Conservation (phyloP, 2,329 filamentous ascomycete species). For the Calonectria crousiana region DNA sequence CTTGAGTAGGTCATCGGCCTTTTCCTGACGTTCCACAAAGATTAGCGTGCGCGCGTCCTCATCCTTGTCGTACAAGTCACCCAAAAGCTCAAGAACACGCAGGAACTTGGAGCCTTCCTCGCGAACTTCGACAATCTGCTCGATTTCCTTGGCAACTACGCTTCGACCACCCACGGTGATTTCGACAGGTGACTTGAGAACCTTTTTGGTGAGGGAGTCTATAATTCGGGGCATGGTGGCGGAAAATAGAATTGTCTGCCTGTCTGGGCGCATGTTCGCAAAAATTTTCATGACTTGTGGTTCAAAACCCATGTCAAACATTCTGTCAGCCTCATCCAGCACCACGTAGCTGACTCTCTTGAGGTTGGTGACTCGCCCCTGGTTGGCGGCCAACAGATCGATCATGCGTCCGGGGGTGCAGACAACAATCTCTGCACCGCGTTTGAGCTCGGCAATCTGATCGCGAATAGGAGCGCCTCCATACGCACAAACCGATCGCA, state of each 20-base stretch:
- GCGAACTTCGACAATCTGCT: constrained; percentile 90
- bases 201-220: constrained; percentile 90
- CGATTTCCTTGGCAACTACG: constrained; percentile 92
- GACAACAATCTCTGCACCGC: constrained; percentile 93
- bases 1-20: constrained; percentile 82
- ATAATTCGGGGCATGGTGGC: constrained; percentile 96
- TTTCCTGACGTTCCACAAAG: constrained; percentile 93
- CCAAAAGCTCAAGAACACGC: constrained; percentile 86
- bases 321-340: constrained; percentile 95
- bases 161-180: constrained; percentile 91
- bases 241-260: constrained; percentile 95
- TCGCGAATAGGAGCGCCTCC: constrained; percentile 97
- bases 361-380: constrained; percentile 93
- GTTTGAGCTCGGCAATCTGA: constrained; percentile 96
- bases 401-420: constrained; percentile 97
- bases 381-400: constrained; percentile 92
- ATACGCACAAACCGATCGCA: constrained; percentile 92
- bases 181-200: constrained; percentile 86
- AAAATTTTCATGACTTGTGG: constrained; percentile 98
- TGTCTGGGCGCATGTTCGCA: constrained; percentile 89
- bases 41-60: constrained; percentile 92
- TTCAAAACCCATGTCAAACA: constrained; percentile 99
- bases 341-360: constrained; percentile 93
- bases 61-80: constrained; percentile 86
- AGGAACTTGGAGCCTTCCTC: constrained; percentile 87